Evolutionary conservation across 75 land plant genomes (phyloP).

Genomic region (Selaginella tamariscina): DNA sequence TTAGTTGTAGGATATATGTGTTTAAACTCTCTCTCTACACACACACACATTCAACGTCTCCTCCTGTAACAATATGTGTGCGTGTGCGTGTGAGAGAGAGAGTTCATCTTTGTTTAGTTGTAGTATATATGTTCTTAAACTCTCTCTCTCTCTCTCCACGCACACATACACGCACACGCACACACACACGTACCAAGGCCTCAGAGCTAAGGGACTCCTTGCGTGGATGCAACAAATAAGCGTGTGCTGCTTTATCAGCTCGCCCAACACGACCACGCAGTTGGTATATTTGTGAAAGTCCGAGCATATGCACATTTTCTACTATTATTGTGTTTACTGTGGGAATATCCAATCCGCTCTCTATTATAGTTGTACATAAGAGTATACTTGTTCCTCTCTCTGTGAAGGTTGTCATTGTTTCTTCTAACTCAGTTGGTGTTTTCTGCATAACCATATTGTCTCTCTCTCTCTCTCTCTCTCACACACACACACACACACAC

Average conservation of each 20-base stretch:
- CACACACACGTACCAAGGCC: conserved; percentile 43
- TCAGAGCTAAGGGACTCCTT: conserved; percentile 59
- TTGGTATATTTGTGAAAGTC: conserved; percentile 95
- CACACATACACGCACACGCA: too few relatives aligned
- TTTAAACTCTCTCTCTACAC: too few relatives aligned
- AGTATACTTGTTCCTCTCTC: conserved; percentile 65
- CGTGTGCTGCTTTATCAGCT: conserved; percentile 86
- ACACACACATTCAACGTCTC: too few relatives aligned
- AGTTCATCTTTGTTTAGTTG: too few relatives aligned
- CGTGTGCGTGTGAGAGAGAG: too few relatives aligned
- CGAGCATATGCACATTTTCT: conserved; percentile 87
- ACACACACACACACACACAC: neutral
- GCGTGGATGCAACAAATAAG: conserved; percentile 73
- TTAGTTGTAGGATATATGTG: too few relatives aligned
- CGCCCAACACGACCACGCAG: conserved; percentile 96
- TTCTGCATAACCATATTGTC: conserved; percentile 39
- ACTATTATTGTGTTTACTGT: conserved; percentile 91
- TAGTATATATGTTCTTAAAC: too few relatives aligned
- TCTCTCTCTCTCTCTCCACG: too few relatives aligned
- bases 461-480: too few relatives aligned
- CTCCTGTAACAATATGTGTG: too few relatives aligned
- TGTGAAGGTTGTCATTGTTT: conserved; percentile 79
- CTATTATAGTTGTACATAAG: conserved; percentile 86
- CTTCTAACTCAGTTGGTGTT: conserved; percentile 68
- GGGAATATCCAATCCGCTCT: conserved; percentile 94